These are phyloP conservation scores for Saccharomyces hybrid DNA, from an alignment of 1,139 yeast genomes.

Conservation along the genomic window DNA sequence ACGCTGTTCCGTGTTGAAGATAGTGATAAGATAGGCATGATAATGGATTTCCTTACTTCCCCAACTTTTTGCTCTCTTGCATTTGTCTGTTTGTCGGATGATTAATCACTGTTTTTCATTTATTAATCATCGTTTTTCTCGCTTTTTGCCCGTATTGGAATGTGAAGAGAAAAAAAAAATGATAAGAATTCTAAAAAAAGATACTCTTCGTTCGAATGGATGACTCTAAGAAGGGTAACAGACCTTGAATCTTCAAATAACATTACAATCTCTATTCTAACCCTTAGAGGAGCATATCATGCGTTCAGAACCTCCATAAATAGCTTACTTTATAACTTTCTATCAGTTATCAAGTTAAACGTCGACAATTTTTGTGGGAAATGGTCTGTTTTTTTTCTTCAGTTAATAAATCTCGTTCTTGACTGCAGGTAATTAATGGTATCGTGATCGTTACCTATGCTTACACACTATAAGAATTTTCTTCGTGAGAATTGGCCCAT, in stretches of 20 bases:
- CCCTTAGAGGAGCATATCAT: background rate
- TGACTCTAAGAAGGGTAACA: background rate
- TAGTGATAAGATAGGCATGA: background rate
- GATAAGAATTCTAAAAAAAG: background rate
- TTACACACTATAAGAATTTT: background rate
- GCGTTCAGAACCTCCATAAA: background rate
- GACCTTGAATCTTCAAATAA: too few species aligned
- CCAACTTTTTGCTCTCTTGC: background rate
- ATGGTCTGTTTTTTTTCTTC: background rate
- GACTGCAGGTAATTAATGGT: background rate
- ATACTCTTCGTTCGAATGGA: background rate
- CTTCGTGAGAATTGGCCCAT: too few species aligned
- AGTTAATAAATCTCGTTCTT: background rate
- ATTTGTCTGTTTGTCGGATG: background rate
- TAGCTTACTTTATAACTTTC: background rate
- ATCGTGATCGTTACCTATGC: background rate
- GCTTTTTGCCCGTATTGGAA: background rate
- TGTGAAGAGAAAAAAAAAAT: background rate
- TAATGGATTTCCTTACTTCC: background rate
- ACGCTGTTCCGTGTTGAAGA: background rate
- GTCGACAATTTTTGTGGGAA: too few species aligned
- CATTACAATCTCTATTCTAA: background rate
- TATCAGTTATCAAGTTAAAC: background rate
- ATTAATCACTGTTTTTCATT: background rate
- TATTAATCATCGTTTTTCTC: background rate